phyloP scores from a whole-genome alignment of 352 stramenopile genomes.

The Thalassiosira mediterranea region DNA sequence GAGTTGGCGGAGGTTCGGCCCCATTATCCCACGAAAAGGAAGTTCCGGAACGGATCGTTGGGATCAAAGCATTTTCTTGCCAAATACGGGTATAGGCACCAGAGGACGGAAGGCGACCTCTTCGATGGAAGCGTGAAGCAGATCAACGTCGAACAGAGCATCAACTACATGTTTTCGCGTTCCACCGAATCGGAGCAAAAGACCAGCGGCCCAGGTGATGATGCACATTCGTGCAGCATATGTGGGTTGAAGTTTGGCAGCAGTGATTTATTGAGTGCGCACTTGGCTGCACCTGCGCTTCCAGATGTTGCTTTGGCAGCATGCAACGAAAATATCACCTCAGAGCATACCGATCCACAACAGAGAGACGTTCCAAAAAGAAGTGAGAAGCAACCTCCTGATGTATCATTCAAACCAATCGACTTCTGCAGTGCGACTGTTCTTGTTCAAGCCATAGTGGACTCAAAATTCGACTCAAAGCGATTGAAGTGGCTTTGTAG shows the following conservation, averaged over 20 bases:
- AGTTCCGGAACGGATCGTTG: constrained; percentile 67
- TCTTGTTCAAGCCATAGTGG: constrained; percentile 24
- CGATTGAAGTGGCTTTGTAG: constrained; percentile 57
- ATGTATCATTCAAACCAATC: too few species aligned
- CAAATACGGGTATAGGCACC: constrained; percentile 74
- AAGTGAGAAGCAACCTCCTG: too few species aligned
- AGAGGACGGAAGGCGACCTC: constrained; percentile 52
- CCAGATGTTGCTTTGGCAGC: constrained; percentile 18
- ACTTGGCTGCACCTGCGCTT: constrained; percentile 44
- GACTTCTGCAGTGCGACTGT: constrained; percentile 26
- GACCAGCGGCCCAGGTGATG: not conserved
- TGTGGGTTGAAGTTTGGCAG: constrained; percentile 47
- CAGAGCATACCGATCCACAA: too few species aligned
- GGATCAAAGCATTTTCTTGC: constrained; percentile 61
- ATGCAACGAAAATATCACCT: too few species aligned
- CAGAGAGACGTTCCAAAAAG: too few species aligned
- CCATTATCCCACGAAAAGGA: constrained; percentile 50
- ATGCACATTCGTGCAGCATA: constrained; percentile 35
- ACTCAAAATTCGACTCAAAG: constrained; percentile 39
- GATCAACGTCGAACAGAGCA: constrained; percentile 56
- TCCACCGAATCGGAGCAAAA: not conserved
- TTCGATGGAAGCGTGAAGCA: constrained; percentile 47
- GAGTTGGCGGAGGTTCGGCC: constrained; percentile 20
- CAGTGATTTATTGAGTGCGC: constrained; percentile 30
- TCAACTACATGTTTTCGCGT: constrained; percentile 33